Base-by-base conservation (phyloP, 208 protist genomes). In the Trypanosoma lewisi region DNA sequence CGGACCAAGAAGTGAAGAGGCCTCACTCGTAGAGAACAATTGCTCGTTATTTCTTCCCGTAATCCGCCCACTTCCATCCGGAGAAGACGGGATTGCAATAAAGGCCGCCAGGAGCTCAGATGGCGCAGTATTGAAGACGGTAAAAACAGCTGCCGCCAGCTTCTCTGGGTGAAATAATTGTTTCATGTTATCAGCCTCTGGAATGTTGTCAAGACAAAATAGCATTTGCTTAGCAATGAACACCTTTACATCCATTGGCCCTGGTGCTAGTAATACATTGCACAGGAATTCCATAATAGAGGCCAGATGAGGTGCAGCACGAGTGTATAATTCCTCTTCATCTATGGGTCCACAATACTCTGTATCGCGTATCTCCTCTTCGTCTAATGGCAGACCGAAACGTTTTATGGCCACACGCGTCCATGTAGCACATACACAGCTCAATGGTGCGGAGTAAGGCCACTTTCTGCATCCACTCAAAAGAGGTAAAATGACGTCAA, bases 1-100 rank as follows among this genome's bases (percentile, higher is more conserved):
- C 27, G 66, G 60, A 6, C 80, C 80, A 21, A 80, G 51, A 14
- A 82, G 30, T n/a, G 63, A 23, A 55, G 28, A 75, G 63, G 25
- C 9, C 27, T 58, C 47, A 54, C n/a, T 41, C n/a, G 6, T 33
- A 23, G 21, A 60, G 7, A 11, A 39, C 34, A 39, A 14, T 11
- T 39, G 34, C 34, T 11, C 34, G 11, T 39, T 39, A 39, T 39
- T 14, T 39, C 11, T 11, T 39, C 34, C 34, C 34, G 7, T 11
- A 11, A 11, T 11, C n/a, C 52, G 30, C 8, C n/a, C 3, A 45
- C 52, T 9, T 11, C 21, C 14, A 30, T 34, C 41, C 23, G 37
- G 4, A 6, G 61, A 30, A 2, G 55, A 14, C n/a, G 25, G 14
- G 25, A 50, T 19, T 67, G 33, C 28, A 1, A 67, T 50, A 27